Percentiles rank a stretch among this genome's conserved stretches.
Evolutionary conservation across 495 filamentous ascomycete genomes (phyloP).

Genomic region (Xylaria sp.): DNA sequence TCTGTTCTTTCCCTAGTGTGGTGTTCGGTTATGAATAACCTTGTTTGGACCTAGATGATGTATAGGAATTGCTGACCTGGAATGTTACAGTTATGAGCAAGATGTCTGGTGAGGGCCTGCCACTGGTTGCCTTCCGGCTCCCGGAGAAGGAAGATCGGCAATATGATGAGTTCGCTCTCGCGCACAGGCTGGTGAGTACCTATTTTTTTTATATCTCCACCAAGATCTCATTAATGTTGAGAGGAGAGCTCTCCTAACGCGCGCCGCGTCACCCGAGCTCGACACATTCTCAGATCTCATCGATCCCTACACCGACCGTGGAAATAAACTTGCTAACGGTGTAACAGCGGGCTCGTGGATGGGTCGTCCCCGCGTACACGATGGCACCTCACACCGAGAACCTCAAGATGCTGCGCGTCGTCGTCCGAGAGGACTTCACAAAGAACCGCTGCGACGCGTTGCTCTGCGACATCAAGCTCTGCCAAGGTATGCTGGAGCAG

Average conservation of each 20-base stretch:
- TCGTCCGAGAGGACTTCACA: slow-evolving; percentile 88
- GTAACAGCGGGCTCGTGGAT: slow-evolving; percentile 69
- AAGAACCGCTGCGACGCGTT: slow-evolving; percentile 76
- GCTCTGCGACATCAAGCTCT: slow-evolving; percentile 74
- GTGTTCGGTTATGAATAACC: neutral
- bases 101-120: slow-evolving; percentile 73
- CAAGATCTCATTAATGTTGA: neutral
- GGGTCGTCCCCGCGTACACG: slow-evolving; percentile 93
- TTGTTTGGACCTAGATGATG: neutral
- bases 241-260: neutral
- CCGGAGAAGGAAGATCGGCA: slow-evolving; percentile 58
- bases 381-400: slow-evolving; percentile 85
- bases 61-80: neutral
- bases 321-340: slow-evolving; percentile 2
- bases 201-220: neutral
- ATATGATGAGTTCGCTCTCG: slow-evolving; percentile 83
- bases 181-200: slow-evolving; percentile 67
- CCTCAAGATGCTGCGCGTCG: slow-evolving; percentile 86
- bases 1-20: neutral
- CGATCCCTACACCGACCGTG: no score
- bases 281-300: neutral
- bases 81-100: slow-evolving; percentile 56
- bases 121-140: slow-evolving; percentile 85
- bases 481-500: slow-evolving; percentile 67
- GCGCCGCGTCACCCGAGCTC: neutral